phyloP scores from a whole-genome alignment of 306 rosid genomes.

The Trifolium fragiferum region DNA sequence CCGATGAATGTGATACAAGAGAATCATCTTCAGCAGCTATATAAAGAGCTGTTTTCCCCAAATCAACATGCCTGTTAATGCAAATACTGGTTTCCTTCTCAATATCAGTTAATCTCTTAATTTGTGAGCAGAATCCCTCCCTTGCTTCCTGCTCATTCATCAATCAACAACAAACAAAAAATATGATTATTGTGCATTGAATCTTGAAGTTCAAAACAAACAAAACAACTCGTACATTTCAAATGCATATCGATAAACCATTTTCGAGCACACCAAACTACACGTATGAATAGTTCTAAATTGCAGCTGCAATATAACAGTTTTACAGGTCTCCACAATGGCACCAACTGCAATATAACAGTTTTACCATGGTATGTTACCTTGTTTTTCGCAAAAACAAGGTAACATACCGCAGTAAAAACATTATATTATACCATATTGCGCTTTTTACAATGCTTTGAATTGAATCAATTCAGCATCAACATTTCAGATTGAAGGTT shows the following conservation, averaged over 20 bases:
- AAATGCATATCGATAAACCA: too few relatives aligned
- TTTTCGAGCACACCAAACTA: too few relatives aligned
- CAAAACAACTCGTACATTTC: too few relatives aligned
- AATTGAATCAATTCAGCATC: not conserved
- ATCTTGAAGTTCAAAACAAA: slow-evolving; percentile 2
- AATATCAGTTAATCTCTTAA: slow-evolving; percentile 59
- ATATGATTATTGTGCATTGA: not conserved
- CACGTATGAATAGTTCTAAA: too few relatives aligned
- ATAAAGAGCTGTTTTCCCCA: slow-evolving; percentile 81
- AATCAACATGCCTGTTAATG: slow-evolving; percentile 78
- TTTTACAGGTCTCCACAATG: not conserved
- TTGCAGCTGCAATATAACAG: not conserved
- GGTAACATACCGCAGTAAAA: not conserved
- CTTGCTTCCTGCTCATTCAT: slow-evolving; percentile 75
- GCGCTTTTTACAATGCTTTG: not conserved
- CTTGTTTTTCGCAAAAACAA: too few relatives aligned
- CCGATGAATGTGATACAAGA: slow-evolving; percentile 89
- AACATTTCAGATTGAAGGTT: not conserved
- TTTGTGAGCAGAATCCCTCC: slow-evolving; percentile 78
- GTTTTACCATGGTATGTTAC: too few relatives aligned
- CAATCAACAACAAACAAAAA: slow-evolving; percentile 26
- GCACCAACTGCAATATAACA: too few relatives aligned
- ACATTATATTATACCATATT: not conserved
- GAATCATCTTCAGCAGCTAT: slow-evolving; percentile 98
- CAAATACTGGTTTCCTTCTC: slow-evolving; percentile 87